phyloP scores from a whole-genome alignment of 2,329 filamentous ascomycete species.

The Keithomyces neogunnii region DNA sequence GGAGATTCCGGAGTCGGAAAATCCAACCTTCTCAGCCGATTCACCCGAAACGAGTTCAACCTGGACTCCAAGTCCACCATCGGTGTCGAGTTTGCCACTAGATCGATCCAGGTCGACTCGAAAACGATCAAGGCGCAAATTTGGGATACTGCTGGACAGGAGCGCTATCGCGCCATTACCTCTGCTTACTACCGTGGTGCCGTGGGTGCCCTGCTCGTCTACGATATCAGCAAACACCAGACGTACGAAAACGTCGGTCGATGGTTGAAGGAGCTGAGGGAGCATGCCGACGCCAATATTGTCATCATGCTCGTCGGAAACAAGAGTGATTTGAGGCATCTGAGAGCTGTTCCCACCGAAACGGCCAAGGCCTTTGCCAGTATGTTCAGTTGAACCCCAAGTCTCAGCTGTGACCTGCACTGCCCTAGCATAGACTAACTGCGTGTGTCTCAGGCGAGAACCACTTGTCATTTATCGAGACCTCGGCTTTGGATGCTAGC shows the following conservation, averaged over 20 bases:
- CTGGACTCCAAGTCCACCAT: constrained; percentile 99
- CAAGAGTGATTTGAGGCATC: constrained; percentile 99
- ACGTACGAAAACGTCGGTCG: constrained; percentile 98
- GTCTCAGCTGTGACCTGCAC: background rate
- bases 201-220: constrained; percentile 93
- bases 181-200: constrained; percentile 98
- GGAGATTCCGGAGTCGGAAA: constrained; percentile 99
- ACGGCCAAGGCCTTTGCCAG: constrained; percentile 98
- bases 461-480: constrained; percentile 98
- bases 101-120: constrained; percentile 96
- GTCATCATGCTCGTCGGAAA: constrained; percentile 99
- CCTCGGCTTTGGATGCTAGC: constrained; percentile 94
- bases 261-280: constrained; percentile 97
- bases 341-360: constrained; percentile 93
- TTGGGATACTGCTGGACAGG: constrained; percentile 98
- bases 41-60: constrained; percentile 99
- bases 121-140: constrained; percentile 99
- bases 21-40: constrained; percentile 98
- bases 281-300: constrained; percentile 97
- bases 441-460: constrained; percentile 66
- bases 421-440: constrained; percentile 2
- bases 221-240: constrained; percentile 99
- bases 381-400: constrained; percentile 32
- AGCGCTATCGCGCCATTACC: constrained; percentile 97
- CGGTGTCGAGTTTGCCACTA: constrained; percentile 97